Percentiles rank a stretch among this genome's conserved stretches.
phyloP scores from a whole-genome alignment of 768 basidiomycete species.

The Trametes elegans region DNA sequence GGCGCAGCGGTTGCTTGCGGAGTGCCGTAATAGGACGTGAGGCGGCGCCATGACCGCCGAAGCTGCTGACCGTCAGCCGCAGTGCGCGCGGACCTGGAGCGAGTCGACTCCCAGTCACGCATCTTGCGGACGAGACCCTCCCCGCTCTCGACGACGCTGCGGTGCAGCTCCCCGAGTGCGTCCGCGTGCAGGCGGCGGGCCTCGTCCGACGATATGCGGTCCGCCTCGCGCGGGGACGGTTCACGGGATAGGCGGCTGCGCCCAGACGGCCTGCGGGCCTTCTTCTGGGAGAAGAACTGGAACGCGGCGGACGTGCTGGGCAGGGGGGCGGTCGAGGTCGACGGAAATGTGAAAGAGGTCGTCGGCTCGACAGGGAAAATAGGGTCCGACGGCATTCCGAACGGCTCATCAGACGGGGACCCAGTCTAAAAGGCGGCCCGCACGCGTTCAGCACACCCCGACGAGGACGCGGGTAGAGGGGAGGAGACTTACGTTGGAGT shows the following conservation, averaged over 20 bases:
- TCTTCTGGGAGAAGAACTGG: constrained; percentile 30
- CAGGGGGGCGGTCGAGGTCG: constrained; percentile 16
- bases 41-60: constrained; percentile 6
- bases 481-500: constrained; percentile 41
- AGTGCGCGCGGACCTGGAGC: constrained; percentile 33
- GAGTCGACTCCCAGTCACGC: constrained; percentile 65
- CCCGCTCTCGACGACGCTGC: constrained; percentile 60
- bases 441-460: background rate
- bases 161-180: constrained; percentile 65
- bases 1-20: background rate
- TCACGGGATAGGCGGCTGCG: constrained; percentile 9
- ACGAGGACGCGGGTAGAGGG: background rate
- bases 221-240: constrained; percentile 9
- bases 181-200: constrained; percentile 51
- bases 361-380: constrained; percentile 21
- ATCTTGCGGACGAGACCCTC: constrained; percentile 70
- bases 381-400: constrained; percentile 11
- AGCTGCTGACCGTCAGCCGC: background rate
- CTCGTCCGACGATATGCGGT: constrained; percentile 25
- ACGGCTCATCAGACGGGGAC: constrained; percentile 5
- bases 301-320: constrained; percentile 33
- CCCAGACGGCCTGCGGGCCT: constrained; percentile 6
- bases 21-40: constrained; percentile 16
- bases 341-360: constrained; percentile 9
- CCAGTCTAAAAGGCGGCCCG: constrained; percentile 1